Conservation (phyloP, 257 asterid species). For the Scutellaria baicalensis region DNA sequence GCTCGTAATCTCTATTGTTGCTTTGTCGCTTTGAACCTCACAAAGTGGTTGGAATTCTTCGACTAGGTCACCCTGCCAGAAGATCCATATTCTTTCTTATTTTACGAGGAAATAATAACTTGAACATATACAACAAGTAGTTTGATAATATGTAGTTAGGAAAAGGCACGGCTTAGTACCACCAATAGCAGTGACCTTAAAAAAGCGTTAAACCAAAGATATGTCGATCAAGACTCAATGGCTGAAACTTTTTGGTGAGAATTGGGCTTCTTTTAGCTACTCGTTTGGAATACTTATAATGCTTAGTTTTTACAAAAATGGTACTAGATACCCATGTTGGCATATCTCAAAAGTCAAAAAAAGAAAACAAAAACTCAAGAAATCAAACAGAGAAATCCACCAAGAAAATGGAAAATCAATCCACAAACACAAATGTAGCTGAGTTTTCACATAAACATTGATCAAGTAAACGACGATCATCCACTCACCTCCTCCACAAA, state of each 20-base stretch:
- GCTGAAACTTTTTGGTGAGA: neutral
- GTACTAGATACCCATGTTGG: neutral
- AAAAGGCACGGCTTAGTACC: neutral
- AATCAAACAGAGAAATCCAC: neutral
- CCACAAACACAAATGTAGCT: neutral
- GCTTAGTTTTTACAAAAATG: neutral
- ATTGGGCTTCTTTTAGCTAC: neutral
- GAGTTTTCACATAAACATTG: neutral
- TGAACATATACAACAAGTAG: neutral
- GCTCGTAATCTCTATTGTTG: slow-evolving; percentile 95
- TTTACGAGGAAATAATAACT: neutral
- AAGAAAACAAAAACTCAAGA: neutral
- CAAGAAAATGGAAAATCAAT: neutral
- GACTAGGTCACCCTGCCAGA: slow-evolving; percentile 73
- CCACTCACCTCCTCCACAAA: slow-evolving; percentile 82
- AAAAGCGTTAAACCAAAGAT: neutral
- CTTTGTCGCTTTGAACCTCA: slow-evolving; percentile 99
- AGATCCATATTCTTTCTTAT: neutral
- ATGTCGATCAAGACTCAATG: neutral
- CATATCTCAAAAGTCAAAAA: neutral
- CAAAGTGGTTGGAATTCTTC: slow-evolving; percentile 97
- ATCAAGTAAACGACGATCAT: slow-evolving; percentile 2
- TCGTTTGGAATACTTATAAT: neutral
- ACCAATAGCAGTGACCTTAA: neutral
- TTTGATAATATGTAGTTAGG: neutral